Base-by-base conservation (phyloP, 495 filamentous ascomycete genomes). In the Penicillium crystallinum region DNA sequence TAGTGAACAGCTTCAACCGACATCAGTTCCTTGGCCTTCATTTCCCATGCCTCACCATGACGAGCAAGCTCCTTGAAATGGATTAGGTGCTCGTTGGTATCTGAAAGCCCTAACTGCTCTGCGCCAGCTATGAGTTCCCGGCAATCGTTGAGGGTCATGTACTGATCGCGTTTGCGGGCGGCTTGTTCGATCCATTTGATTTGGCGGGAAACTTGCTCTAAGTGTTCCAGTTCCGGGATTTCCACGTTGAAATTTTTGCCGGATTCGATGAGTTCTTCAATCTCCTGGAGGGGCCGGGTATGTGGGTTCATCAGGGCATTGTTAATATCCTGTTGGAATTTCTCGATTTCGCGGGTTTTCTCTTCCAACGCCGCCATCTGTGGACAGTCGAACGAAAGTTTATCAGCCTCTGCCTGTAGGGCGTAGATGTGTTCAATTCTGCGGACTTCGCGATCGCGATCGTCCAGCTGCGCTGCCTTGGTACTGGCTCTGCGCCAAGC, bases 1-100 rank as follows among this genome's bases (percentile, higher is more conserved):
- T 95, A 97, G 70, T 97, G 88, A 29, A 96, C 85, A 12, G 83
- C 72, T 52, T 98, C 93, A 18, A 87, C 90, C 12, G 84, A 81
- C 75, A 97, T 95, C 39, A 99, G 70, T 68, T 99, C 91, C 62
- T 91, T 88, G 17, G 90, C 93, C 70, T 96, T 99, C 23, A 81
- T 72, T 68, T 97, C 93, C 93, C 93, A 99, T 48, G 88, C 76
- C 57, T 91, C 80, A 27, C 92, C 93, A 29, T 81, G 81, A 12
- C 78, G 73, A 58, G 83, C 79, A 56, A 93, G 85, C 33, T 91
- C 87, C 58, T 81, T 82, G 65, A 89, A 89, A 69, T 81, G 82
- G 17, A 75, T 62, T 49, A 97, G 75, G 49, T 90, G 84, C 49
- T 90, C 86, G 56, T 96, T 88, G 59, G 79, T 85, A 2, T 83